Base-by-base conservation (phyloP, 1,139 yeast species). In the Geotrichum phurueaensis region DNA sequence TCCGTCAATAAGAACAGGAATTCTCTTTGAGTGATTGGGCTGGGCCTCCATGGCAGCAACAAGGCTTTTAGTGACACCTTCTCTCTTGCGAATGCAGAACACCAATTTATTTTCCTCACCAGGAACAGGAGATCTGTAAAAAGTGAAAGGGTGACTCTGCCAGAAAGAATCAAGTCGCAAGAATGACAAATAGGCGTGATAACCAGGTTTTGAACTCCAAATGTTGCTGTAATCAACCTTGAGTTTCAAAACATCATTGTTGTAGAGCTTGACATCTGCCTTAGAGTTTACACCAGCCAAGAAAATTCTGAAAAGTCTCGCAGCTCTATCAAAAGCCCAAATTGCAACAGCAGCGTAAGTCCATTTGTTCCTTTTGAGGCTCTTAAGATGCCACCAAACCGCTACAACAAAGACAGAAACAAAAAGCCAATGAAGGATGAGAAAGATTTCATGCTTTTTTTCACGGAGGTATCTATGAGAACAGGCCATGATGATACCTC, bases 101-200 rank as follows among this genome's bases (percentile, higher is more conserved):
- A 55, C 75, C 65, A 70, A 69, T 71, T 65, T 47, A 18, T 65
- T 65, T 15, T 65, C 65, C 53, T 65, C 62, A 12, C 61, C 65
- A n/a, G 64, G 63, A 45, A 61, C 58, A 20, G 66, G 70, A 57
- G 70, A 57, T 56, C 60, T 53, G 56, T 82, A 78, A 25, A 81
- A 74, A 0, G 90, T 84, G 69, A 86, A 86, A 0, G 92, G 92
- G 71, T 86, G 92, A 0, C 86, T 81, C 69, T 86, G 90, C 69
- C 80, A 71, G 53, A 81, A 79, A 22, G 64, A 64, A 45, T 66
- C 62, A 48, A 84, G 69, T 67, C 84, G 82, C 54, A 86, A 73
- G 65, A 84, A 81, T 68, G 84, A 82, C 58, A 85, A 72, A 68
- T 78, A 86, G 1, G 81, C 84, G 68, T 80, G 85, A 2, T 83